A percentile compares a stretch with the other conserved stretches of the same genome.
Conservation (phyloP, 2,329 filamentous ascomycete genomes). For the Clonostachys chloroleuca region DNA sequence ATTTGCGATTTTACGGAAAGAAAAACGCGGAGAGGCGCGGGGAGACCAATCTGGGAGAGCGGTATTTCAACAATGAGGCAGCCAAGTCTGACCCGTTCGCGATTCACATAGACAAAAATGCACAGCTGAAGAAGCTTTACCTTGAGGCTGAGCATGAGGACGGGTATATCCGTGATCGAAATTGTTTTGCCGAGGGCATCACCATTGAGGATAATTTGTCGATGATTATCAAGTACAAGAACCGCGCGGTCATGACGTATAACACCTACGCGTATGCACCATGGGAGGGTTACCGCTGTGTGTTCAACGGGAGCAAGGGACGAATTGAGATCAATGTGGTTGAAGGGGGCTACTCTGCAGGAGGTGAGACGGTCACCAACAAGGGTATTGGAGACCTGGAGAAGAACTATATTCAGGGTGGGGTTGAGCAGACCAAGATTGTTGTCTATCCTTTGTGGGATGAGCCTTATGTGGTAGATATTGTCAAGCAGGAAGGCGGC, state of each 20-base stretch:
- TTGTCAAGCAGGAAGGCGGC: constrained; percentile 30
- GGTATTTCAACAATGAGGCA: constrained; percentile 30
- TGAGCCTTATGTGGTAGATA: constrained; percentile 32
- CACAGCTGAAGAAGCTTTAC: constrained; percentile 35
- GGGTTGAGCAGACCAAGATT: constrained; percentile 25
- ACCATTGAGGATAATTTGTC: constrained; percentile 44
- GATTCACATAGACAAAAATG: constrained; percentile 32
- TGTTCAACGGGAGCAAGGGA: constrained; percentile 37
- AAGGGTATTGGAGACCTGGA: constrained; percentile 6
- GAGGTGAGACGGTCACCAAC: constrained; percentile 28
- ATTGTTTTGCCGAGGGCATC: constrained; percentile 42
- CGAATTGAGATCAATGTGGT: constrained; percentile 41
- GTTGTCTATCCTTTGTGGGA: constrained; percentile 35
- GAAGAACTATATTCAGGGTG: constrained; percentile 23
- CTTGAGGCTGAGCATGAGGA: constrained; percentile 43
- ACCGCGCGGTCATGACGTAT: constrained; percentile 37
- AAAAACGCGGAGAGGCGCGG: constrained; percentile 42
- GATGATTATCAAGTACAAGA: constrained; percentile 36
- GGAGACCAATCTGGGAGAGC: constrained; percentile 28
- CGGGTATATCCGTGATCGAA: constrained; percentile 41
- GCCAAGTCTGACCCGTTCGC: constrained; percentile 40
- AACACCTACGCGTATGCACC: constrained; percentile 38
- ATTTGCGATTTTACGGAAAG: constrained; percentile 41
- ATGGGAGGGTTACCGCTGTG: constrained; percentile 34
- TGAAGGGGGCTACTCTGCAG: constrained; percentile 37